Conservation (phyloP, 352 stramenopile genomes). For the Pythium brachiatum region DNA sequence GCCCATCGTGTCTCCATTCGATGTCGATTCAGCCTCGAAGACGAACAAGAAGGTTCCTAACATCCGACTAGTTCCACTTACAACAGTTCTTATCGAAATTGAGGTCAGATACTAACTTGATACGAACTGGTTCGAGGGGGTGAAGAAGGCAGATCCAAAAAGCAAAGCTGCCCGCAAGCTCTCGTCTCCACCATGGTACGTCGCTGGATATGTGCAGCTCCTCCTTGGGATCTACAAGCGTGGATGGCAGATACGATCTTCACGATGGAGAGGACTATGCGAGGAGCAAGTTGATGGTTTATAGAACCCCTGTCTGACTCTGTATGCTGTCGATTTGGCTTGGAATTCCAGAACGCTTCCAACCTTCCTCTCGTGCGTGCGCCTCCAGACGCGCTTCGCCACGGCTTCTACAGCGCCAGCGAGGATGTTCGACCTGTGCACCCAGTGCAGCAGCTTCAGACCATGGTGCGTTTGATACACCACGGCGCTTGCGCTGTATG, state of each 20-base stretch:
- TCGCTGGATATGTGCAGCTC: conserved; percentile 1
- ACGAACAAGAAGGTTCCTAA: background rate
- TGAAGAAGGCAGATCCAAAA: conserved; percentile 24
- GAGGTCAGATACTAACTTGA: background rate
- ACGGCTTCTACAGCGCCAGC: conserved; percentile 82
- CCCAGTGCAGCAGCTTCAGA: conserved; percentile 83
- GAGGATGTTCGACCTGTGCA: conserved; percentile 80
- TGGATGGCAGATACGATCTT: too few relatives aligned
- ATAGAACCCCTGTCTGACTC: background rate
- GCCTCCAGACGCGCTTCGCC: conserved; percentile 72
- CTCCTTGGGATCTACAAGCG: background rate
- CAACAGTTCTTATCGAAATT: background rate
- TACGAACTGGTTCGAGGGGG: conserved; percentile 16
- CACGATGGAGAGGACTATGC: background rate
- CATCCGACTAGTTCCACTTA: background rate
- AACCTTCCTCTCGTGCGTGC: conserved; percentile 82
- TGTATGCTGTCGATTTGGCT: background rate
- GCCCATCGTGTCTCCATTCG: conserved; percentile 22
- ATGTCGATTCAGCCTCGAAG: background rate
- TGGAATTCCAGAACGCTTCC: conserved; percentile 46
- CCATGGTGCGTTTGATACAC: conserved; percentile 36
- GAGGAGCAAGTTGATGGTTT: background rate
- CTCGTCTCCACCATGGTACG: conserved; percentile 18
- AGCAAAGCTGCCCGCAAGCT: conserved; percentile 1
- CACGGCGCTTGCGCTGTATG: too few relatives aligned